Evolutionary conservation across 1,284 basidiomycete species (phyloP), one percentile per base, ranked within the genome.

Genomic region (Golubevia sp.): DNA sequence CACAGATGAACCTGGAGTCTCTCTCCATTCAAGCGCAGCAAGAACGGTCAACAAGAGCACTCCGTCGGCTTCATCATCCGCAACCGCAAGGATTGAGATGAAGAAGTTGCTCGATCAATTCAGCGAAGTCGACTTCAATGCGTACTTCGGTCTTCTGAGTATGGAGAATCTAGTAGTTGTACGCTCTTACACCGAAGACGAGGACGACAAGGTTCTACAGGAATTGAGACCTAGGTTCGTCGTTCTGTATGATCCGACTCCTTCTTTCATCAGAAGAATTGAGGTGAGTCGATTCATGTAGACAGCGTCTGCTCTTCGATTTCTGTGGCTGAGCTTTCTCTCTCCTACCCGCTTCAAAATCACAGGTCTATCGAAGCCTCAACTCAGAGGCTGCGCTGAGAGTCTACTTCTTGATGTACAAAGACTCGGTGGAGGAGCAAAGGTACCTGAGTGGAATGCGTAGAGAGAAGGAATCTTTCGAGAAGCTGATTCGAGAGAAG

Each of bases 361-460:
- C 78, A 26, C 71, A 94, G 93, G 90, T 93, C 3, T 94, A 95
- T 84, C 89, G 91, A 76, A 91, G 90, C 69, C 88, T 90, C 3
- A 90, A 91, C 83, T 90, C 91, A 0, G 91, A 91, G 0, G 85
- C 94, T 2, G 90, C 88, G 0, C 89, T 98, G 0, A 88, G 94
- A n/a, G 91, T 97, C 2, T 99, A 99, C 83, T 95, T 98, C 82
- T 90, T 98, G 89, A 87, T 94, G 20, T 98, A 98, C 84, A 88
- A 90, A 56, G 90, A 93, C 73, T 96, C 93, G 54, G 92, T 92
- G 68, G 97, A 99, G 82, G 96, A 99, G 78, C 94, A 97, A 83
- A 91, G 93, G 76, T 99, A 97, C 84, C 87, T 99, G 24, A 91
- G 92, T 38, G 91, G 90, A 0, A 88, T 97, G 56, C 86, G 94